Conservation (phyloP, 345 rosid species). For the Odontarrhena argentea region DNA sequence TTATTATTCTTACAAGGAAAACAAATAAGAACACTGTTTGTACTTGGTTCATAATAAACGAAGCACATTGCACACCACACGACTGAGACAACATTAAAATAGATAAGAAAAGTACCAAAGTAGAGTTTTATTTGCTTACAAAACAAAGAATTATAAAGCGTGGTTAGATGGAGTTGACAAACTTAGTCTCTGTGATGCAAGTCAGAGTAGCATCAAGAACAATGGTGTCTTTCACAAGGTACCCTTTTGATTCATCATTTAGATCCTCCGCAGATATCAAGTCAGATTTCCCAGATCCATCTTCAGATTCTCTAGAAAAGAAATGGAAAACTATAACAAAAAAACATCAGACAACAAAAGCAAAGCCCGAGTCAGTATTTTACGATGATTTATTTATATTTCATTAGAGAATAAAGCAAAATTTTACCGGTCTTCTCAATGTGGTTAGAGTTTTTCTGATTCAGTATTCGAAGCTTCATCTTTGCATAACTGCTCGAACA, state of each 20-base stretch:
- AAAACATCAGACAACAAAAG: neutral
- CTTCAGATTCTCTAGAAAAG: neutral
- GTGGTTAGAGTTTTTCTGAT: conserved; percentile 16
- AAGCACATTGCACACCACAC: no score
- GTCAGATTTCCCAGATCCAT: neutral
- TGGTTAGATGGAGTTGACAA: neutral
- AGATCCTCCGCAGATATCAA: conserved; percentile 12
- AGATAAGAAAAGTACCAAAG: neutral
- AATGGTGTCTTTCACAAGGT: conserved; percentile 7
- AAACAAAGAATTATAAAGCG: neutral
- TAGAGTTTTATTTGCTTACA: conserved; percentile 1
- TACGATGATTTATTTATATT: no score
- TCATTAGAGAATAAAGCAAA: no score
- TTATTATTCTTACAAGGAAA: no score
- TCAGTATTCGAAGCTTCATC: neutral
- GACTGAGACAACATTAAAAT: no score
- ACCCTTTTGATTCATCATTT: conserved; percentile 29
- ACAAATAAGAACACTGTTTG: no score
- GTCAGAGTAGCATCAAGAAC: neutral
- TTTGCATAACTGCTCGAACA: conserved; percentile 11
- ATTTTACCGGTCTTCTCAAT: neutral
- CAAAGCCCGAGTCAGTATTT: neutral
- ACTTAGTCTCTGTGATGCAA: neutral
- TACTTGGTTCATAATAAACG: no score
- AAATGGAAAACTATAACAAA: neutral